These are phyloP conservation scores for Psilocybe cubensis DNA, from an alignment of 768 basidiomycete genomes.

Conservation along the genomic window DNA sequence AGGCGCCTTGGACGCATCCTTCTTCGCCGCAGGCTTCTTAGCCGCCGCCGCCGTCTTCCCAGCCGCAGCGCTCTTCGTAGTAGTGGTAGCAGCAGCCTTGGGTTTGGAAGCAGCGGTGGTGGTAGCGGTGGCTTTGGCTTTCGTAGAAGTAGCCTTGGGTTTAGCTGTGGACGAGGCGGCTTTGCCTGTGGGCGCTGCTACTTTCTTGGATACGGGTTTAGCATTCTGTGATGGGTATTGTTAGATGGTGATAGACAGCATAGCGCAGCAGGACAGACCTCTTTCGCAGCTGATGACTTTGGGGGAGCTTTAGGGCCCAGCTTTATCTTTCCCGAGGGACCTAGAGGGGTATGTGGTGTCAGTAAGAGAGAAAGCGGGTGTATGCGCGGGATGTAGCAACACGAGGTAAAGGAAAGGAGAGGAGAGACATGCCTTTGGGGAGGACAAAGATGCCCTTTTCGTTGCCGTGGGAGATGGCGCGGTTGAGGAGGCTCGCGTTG, in stretches of 20 bases:
- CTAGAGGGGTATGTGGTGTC: constrained; percentile 20
- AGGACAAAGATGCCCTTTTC: constrained; percentile 52
- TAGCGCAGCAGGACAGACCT: constrained; percentile 34
- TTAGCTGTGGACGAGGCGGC: constrained; percentile 21
- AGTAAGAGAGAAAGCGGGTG: background rate
- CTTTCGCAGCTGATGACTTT: constrained; percentile 53
- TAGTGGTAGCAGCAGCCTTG: constrained; percentile 15
- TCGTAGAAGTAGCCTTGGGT: constrained; percentile 36
- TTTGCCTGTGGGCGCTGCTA: constrained; percentile 20
- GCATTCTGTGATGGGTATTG: constrained; percentile 36
- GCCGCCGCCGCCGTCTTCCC: constrained; percentile 7
- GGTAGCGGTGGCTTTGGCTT: constrained; percentile 20
- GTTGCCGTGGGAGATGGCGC: constrained; percentile 67
- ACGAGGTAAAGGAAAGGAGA: no score
- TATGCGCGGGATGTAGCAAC: background rate
- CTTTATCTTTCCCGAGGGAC: constrained; percentile 52
- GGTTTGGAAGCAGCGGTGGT: constrained; percentile 29
- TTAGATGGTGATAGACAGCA: constrained; percentile 1
- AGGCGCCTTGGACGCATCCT: no score
- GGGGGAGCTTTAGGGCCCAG: constrained; percentile 64
- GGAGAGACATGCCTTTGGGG: constrained; percentile 45
- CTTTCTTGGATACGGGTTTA: constrained; percentile 48
- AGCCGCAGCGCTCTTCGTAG: background rate
- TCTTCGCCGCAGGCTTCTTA: constrained; percentile 28
- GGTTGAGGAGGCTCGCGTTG: constrained; percentile 73